Evolutionary conservation across 2,329 filamentous ascomycete genomes (phyloP).

Genomic region (Epichloe hybrida): DNA sequence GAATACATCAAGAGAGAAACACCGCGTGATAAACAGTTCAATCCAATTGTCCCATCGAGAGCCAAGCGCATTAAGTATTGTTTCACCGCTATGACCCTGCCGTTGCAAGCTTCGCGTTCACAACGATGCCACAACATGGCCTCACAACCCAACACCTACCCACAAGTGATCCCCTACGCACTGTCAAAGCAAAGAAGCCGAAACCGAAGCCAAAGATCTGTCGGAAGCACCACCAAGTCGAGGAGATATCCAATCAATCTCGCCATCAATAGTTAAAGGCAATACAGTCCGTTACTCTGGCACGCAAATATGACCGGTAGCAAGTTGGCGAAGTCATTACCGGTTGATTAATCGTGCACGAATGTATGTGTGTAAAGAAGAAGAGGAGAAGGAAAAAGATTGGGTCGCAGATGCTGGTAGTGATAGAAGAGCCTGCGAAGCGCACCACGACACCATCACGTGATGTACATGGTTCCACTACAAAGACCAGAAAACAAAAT

Average conservation of each 20-base stretch:
- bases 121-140: not conserved
- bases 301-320: constrained; percentile 48
- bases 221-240: constrained; percentile 17
- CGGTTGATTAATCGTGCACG: constrained; percentile 50
- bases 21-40: too few relatives aligned
- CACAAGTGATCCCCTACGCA: not conserved
- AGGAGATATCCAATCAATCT: constrained; percentile 12
- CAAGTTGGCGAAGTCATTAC: constrained; percentile 33
- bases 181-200: not conserved
- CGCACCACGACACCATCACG: constrained; percentile 12
- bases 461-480: constrained; percentile 8
- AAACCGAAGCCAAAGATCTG: constrained; percentile 8
- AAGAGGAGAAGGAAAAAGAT: constrained; percentile 11
- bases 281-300: constrained; percentile 31
- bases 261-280: constrained; percentile 11
- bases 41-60: too few relatives aligned
- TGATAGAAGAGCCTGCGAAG: not conserved
- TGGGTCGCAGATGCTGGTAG: not conserved
- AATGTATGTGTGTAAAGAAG: constrained; percentile 35
- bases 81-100: too few relatives aligned
- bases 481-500: not conserved
- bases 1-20: not conserved
- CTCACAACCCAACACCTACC: too few relatives aligned
- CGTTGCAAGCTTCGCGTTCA: too few relatives aligned
- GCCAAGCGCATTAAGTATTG: too few relatives aligned